Percentiles rank a stretch among this genome's conserved stretches.
phyloP scores from a whole-genome alignment of 129 eudicot genomes.

The Artemisia argyi region DNA sequence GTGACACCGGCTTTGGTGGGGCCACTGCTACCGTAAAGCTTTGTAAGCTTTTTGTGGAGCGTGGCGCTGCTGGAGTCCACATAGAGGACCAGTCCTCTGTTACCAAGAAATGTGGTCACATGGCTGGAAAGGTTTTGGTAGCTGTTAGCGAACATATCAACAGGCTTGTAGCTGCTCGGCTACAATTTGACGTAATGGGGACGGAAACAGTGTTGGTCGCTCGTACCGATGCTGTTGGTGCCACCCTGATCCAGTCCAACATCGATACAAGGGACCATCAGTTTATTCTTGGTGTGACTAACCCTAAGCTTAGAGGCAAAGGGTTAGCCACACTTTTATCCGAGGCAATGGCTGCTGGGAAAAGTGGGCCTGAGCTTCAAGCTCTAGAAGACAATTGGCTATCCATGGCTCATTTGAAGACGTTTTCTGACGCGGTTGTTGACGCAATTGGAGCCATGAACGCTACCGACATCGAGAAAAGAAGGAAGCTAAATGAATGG shows the following conservation, averaged over 20 bases:
- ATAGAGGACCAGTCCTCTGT: conserved; percentile 97
- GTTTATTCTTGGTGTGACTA: conserved; percentile 76
- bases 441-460: conserved; percentile 57
- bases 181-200: conserved; percentile 94
- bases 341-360: conserved; percentile 78
- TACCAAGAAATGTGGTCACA: conserved; percentile 96
- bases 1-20: conserved; percentile 97
- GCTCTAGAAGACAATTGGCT: conserved; percentile 82
- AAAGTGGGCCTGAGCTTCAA: conserved; percentile 76
- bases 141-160: conserved; percentile 79
- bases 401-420: conserved; percentile 60
- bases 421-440: conserved; percentile 72
- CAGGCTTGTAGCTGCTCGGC: conserved; percentile 77
- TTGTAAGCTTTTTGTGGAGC: conserved; percentile 92
- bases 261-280: conserved; percentile 89
- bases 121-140: conserved; percentile 95
- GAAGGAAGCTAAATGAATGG: conserved; percentile 76
- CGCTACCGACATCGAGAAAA: conserved; percentile 56
- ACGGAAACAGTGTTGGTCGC: conserved; percentile 85
- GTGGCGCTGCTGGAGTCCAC: conserved; percentile 97
- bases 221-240: conserved; percentile 89
- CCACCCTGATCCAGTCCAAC: conserved; percentile 80
- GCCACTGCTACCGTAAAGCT: conserved; percentile 94
- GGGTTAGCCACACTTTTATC: conserved; percentile 59
- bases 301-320: conserved; percentile 66